Evolutionary conservation across 257 asterid genomes (phyloP).

Genomic region (Jacaranda mimosifolia): DNA sequence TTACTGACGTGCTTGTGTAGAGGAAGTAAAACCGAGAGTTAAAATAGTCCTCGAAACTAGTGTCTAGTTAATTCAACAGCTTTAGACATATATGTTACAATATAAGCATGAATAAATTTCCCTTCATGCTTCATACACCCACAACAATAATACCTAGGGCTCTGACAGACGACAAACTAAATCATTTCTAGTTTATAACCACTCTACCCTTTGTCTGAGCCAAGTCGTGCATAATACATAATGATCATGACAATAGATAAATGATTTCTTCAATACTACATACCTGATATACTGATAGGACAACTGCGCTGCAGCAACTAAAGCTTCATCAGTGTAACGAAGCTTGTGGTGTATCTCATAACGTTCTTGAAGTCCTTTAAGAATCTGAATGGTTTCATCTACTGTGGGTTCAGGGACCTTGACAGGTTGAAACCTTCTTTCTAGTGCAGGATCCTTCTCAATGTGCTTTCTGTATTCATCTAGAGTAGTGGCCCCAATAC

Average conservation of each 20-base stretch:
- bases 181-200: too few species aligned
- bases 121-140: not conserved
- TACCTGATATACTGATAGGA: slow-evolving; percentile 93
- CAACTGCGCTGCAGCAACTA: slow-evolving; percentile 87
- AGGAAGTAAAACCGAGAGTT: not conserved
- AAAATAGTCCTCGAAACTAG: not conserved
- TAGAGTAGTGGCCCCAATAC: slow-evolving; percentile 96
- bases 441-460: slow-evolving; percentile 96
- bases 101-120: not conserved
- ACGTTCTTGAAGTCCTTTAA: slow-evolving; percentile 88
- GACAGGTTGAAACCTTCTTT: slow-evolving; percentile 96
- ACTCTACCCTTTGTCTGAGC: slow-evolving; percentile 5
- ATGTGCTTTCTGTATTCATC: slow-evolving; percentile 92
- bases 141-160: not conserved
- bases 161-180: not conserved
- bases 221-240: not conserved
- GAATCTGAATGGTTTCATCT: slow-evolving; percentile 91
- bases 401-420: slow-evolving; percentile 97
- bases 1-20: not conserved
- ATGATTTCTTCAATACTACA: not conserved
- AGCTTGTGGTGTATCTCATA: slow-evolving; percentile 98
- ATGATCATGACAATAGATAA: not conserved
- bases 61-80: slow-evolving; percentile 5
- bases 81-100: slow-evolving; percentile 15
- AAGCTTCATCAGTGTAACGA: slow-evolving; percentile 90